Evolutionary conservation across 106 monocot species (phyloP), one percentile per base, ranked within the genome.

Genomic region (Triglochin maritima): DNA sequence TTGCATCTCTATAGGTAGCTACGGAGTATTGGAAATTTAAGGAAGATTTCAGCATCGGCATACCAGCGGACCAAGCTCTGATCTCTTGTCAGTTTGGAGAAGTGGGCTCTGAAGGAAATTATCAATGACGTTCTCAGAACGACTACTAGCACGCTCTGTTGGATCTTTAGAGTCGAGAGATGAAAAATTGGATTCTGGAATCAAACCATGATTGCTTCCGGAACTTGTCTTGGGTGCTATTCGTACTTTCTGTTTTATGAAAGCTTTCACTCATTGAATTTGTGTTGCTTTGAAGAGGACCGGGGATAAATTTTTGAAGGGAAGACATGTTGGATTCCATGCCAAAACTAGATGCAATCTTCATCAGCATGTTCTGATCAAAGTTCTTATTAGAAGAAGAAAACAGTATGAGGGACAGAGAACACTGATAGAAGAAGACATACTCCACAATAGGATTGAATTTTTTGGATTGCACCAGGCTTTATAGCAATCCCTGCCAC

Each of bases 61-160:
- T 72, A 72, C 72, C 72, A 72, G 16, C 17, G 63, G 13, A 46
- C 45, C 10, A 62, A 72, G 29, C 52, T 72, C 63, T 16, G 45
- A 16, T 63, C n/a, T 44, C 16, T 72, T 57, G 15, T 70, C 70
- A 46, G 48, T 49, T 70, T 59, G 17, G 59, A 70, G 12, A 58
- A 58, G 49, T 59, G 72, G 65, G 65, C 65, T 65, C 7, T 73
- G 56, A 46, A 57, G 44, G 64, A 73, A 65, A 65, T 17, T 65
- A 57, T 11, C 4, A 47, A 70, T 60, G 12, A 70, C 70, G 46
- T 70, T 70, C 49, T 70, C 70, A 15, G 70, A 59, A n/a, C 47
- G 70, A 49, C 59, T 59, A 48, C 9, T 10, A 11, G 49, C 14
- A 59, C 59, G 48, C 14, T 70, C 49, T 11, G 45, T 44, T 70